These are phyloP conservation scores for Achlya hypogyna DNA, from an alignment of 352 stramenopile species.

Conservation along the genomic window DNA sequence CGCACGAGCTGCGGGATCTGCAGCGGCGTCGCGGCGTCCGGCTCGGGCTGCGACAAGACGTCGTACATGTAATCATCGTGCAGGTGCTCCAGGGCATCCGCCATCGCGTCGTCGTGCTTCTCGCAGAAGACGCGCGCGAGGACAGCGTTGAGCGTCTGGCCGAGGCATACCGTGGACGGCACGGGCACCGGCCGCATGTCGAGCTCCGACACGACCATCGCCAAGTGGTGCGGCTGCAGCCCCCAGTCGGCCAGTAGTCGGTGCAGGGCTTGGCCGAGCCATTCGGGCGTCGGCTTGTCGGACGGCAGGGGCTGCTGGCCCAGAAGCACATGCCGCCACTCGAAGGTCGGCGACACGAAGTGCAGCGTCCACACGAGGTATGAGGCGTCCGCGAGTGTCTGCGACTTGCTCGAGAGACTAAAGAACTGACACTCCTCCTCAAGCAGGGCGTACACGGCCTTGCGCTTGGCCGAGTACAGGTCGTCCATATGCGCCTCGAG, in stretches of 20 bases:
- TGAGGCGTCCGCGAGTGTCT: not conserved
- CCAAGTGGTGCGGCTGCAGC: not conserved
- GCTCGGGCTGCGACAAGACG: too few species aligned
- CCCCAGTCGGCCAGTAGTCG: not conserved
- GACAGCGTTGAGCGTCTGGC: not conserved
- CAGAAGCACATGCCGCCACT: not conserved
- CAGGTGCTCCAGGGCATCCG: too few species aligned
- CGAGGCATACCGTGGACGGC: not conserved
- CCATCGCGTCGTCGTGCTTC: not conserved
- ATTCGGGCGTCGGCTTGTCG: not conserved
- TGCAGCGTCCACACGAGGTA: conserved; percentile 9
- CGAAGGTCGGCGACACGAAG: not conserved
- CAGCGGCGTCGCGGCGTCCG: too few species aligned
- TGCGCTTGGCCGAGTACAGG: not conserved
- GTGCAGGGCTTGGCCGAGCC: not conserved
- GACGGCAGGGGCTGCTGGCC: not conserved
- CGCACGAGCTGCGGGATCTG: not conserved
- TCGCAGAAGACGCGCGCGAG: not conserved
- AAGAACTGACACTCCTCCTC: not conserved
- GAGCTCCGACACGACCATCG: conserved; percentile 6
- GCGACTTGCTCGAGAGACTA: conserved; percentile 1
- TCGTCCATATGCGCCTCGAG: conserved; percentile 8
- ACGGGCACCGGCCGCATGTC: not conserved
- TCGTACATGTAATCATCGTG: too few species aligned
- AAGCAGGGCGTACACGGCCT: not conserved